phyloP scores from a whole-genome alignment of 345 rosid genomes.

The Camelina sativa region DNA sequence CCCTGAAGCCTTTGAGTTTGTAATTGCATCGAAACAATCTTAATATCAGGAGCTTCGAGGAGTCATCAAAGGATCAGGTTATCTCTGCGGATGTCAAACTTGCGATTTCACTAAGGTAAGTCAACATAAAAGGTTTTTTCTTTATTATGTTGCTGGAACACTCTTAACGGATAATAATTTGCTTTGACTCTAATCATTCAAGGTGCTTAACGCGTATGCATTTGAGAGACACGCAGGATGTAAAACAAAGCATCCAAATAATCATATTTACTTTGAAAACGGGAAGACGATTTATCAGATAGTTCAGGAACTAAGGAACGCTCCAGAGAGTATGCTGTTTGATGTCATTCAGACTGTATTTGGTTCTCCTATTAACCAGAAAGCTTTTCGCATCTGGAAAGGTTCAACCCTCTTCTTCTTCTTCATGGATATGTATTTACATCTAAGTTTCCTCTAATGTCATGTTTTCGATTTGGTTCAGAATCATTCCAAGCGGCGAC shows the following conservation, averaged over 20 bases:
- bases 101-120: constrained; percentile 75
- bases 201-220: constrained; percentile 89
- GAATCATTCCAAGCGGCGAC: constrained; percentile 93
- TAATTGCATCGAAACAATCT: constrained; percentile 10
- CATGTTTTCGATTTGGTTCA: constrained; percentile 30
- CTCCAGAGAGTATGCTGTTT: constrained; percentile 72
- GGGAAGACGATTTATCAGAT: constrained; percentile 96
- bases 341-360: constrained; percentile 77
- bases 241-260: constrained; percentile 97
- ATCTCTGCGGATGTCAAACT: constrained; percentile 85
- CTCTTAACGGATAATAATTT: not conserved
- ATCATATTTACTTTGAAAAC: constrained; percentile 89
- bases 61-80: constrained; percentile 84
- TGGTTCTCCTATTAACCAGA: constrained; percentile 89
- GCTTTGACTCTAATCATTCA: constrained; percentile 19
- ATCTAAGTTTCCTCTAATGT: not conserved
- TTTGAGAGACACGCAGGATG: constrained; percentile 92
- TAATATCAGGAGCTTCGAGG: constrained; percentile 75
- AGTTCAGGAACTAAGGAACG: constrained; percentile 86
- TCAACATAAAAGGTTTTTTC: constrained; percentile 3
- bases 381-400: constrained; percentile 93
- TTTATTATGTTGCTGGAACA: not conserved
- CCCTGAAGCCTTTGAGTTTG: constrained; percentile 3
- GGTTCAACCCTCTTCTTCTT: constrained; percentile 47
- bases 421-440: not conserved